Evolutionary conservation across 1,284 basidiomycete genomes (phyloP), one percentile per base, ranked within the genome.

Genomic region (Leucoagaricus sp.): DNA sequence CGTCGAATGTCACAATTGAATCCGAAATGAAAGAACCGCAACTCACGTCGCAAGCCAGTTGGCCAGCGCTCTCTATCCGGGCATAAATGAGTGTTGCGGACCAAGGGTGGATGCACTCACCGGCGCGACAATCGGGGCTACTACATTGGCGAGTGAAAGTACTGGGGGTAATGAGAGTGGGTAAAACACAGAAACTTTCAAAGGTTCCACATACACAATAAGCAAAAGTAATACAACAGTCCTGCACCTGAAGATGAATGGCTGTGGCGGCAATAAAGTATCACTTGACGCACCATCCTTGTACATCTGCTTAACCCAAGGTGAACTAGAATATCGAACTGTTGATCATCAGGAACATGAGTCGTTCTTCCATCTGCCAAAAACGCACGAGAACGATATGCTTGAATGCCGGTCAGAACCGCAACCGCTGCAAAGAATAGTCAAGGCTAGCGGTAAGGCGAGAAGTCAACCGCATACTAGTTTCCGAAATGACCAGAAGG

Each of bases 31-130:
- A 38, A 29, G 33, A 15, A 26, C 33, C 34, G n/a, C 15, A n/a
- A 64, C 70, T 49, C 54, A 76, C 75, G 71, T 72, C 42, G 71
- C 71, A 17, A 77, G 69, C 75, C 74, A 75, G 51, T 75, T 76
- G 34, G 70, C 67, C 47, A 72, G 68, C 44, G 60, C 63, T 15
- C 63, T 55, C 64, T 70, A 48, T 19, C 13, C 21, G 28, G 38
- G 57, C 28, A 17, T 33, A 21, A 48, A 29, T 17, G 48, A 25
- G 36, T 49, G 36, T n/a, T 38, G 15, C 3, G 29, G 17, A 34
- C 42, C 9, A 4, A 19, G 17, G 19, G 1, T 12, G n/a, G 5
- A 12, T 34, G 34, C 13, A 57, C 70, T 62, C 60, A 78, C 77
- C 8, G 75, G 71, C 5, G 69, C 71, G 40, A 71, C 58, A 3